These are phyloP conservation scores for Cystofilobasidium bisporidii DNA, from an alignment of 768 basidiomycete genomes.

Conservation along the genomic window DNA sequence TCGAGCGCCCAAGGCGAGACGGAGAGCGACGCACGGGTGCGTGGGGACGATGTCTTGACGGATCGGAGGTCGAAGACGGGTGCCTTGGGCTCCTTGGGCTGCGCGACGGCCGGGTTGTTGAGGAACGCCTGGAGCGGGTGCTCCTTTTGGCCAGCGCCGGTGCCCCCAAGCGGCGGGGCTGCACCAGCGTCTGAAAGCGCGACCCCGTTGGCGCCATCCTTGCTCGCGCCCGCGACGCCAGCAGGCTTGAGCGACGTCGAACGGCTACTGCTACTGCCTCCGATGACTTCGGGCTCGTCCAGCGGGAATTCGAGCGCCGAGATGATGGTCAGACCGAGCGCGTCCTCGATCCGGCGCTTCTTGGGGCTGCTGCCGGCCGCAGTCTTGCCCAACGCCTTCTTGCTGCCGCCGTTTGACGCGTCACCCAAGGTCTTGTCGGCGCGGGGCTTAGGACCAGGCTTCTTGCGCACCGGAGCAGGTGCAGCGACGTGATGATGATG, in stretches of 20 bases:
- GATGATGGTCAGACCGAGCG: conserved; percentile 7
- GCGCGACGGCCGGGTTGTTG: conserved; percentile 21
- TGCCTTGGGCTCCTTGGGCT: not conserved
- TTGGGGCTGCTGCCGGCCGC: not conserved
- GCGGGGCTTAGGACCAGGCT: not conserved
- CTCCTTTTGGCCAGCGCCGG: not conserved
- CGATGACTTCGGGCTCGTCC: no score
- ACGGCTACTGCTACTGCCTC: not conserved
- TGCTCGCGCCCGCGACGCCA: not conserved
- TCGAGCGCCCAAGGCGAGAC: no score
- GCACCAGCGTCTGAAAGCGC: no score
- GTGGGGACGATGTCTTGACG: conserved; percentile 20
- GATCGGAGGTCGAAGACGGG: conserved; percentile 7
- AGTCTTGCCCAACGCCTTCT: no score
- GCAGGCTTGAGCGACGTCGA: not conserved
- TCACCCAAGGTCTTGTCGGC: no score
- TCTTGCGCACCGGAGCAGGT: not conserved
- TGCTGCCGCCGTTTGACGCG: no score
- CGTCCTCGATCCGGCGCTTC: conserved; percentile 3
- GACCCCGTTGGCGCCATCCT: no score
- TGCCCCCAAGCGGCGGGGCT: no score
- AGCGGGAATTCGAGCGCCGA: conserved; percentile 20
- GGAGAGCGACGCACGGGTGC: not conserved
- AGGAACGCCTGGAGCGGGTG: not conserved
- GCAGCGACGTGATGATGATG: no score